Evolutionary conservation across 1,139 yeast species (phyloP), one percentile per base, ranked within the genome.

Genomic region (Pichia norvegensis): DNA sequence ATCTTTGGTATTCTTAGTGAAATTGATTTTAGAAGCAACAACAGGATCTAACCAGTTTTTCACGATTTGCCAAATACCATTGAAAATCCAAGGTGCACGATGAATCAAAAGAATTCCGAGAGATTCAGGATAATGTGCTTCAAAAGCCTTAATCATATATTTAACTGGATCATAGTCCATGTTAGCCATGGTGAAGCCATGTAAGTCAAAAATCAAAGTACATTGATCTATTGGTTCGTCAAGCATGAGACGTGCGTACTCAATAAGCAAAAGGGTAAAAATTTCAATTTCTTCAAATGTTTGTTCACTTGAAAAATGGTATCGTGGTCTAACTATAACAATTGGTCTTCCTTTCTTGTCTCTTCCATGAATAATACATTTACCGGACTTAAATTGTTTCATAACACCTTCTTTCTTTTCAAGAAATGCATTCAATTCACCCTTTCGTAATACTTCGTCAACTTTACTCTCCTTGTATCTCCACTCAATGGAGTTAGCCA

Each of bases 21-120:
- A 87, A 23, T 74, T 72, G 54, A 87, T 81, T 65, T 85, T 87
- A 27, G 85, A 71, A 0, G 94, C 95, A 40, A 87, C 94, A 10
- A 81, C 90, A 1, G 95, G 95, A 59, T 87, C 95, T 48, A 87
- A 68, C 95, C 95, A 86, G 54, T 78, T 80, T 63, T 82, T 85
- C 57, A 87, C 79, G 54, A 86, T 74, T 51, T 79, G 80, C 95
- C 95, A 87, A 52, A 86, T 82, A 29, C 94, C 85, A 51, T 81
- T 76, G 68, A 87, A 87, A 40, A 87, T 74, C 94, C 95, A 85
- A 7, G 96, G 96, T 0, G 95, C 95, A 55, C 83, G 83, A 66
- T 87, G 95, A 52, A 87, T 79, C 58, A 85, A 70, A 44, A 87
- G 65, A 46, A 75, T 75, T 17, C 94, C 94, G 42, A 87, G 71